Conservation (phyloP, 495 filamentous ascomycete genomes). For the Penicillium maclennaniae region DNA sequence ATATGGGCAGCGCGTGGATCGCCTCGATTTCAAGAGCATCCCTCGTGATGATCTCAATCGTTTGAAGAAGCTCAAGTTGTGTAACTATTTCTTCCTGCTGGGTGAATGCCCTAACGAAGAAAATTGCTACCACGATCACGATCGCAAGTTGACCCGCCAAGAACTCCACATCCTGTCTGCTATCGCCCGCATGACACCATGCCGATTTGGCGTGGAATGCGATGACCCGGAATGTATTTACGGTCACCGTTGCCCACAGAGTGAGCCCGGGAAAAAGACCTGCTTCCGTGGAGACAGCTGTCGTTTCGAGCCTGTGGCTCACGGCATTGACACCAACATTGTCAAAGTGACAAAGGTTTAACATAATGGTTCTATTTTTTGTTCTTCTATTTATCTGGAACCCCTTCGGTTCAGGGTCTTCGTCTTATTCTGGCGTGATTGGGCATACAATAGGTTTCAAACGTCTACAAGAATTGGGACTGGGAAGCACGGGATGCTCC, state of each 20-base stretch:
- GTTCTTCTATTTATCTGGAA: not conserved
- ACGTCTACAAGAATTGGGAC: not conserved
- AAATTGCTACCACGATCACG: constrained; percentile 72
- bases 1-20: constrained; percentile 69
- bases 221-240: constrained; percentile 78
- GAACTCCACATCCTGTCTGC: constrained; percentile 66
- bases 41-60: constrained; percentile 56
- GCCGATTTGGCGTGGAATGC: constrained; percentile 68
- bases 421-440: constrained; percentile 4
- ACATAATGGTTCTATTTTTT: not conserved
- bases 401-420: not conserved
- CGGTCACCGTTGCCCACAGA: constrained; percentile 61
- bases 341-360: constrained; percentile 52
- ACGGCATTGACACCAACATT: constrained; percentile 50
- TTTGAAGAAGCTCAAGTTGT: constrained; percentile 69
- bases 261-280: constrained; percentile 45
- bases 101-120: constrained; percentile 64
- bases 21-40: constrained; percentile 48
- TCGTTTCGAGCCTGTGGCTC: constrained; percentile 46
- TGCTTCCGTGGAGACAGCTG: constrained; percentile 51
- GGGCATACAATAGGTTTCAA: constrained; percentile 6
- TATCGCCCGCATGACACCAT: constrained; percentile 75
- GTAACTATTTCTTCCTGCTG: constrained; percentile 80
- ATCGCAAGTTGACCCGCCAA: constrained; percentile 61
- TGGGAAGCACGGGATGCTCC: not conserved